Evolutionary conservation across 2,329 filamentous ascomycete genomes (phyloP), one percentile per base, ranked within the genome.

Genomic region (Purpureocillium lavendulum): DNA sequence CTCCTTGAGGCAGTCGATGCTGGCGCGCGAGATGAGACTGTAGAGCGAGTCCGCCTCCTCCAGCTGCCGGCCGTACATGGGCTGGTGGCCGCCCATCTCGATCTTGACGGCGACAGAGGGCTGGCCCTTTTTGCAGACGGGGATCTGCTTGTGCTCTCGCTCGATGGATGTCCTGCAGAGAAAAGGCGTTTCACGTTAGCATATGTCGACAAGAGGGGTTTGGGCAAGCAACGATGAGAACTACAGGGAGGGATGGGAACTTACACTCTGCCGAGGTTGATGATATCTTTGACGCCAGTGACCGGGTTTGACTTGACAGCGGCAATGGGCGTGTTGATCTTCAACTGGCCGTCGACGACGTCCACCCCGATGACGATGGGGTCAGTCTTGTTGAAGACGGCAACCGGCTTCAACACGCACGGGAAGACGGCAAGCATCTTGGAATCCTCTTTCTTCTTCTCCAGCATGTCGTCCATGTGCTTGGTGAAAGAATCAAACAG

Each of bases 51-150:
- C 92, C 47, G 80, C 78, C 62, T 98, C 90, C 63, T 98, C 92
- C 37, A 98, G 77, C 47, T 98, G 92, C 45, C 92, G 84, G 42
- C 92, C 92, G 59, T 98, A 98, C 43, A 84, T 78, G 13, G 92
- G 94, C 69, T 98, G 92, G 60, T 90, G 87, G 42, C 82, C 68
- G 39, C 88, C 90, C 77, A 82, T 82, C 68, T 98, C 94, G 54
- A 98, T 94, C 74, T 98, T 98, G 70, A 98, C 74, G 15, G 92
- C 92, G 9, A 98, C 94, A 2, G 88, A 94, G n/a, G 94, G 92
- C 58, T 94, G 86, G 38, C 90, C 90, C 68, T 88, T 90, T 66
- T 98, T 98, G 71, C 87, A 94, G 42, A 95, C 74, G 9, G 74
- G 77, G 49, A 98, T 82, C 48, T 92, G 80, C 70, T 98, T 98